A percentile compares a stretch with the other conserved stretches of the same genome.
These are phyloP conservation scores for Amauroascus niger DNA, from an alignment of 2,329 filamentous ascomycete species.

Conservation along the genomic window DNA sequence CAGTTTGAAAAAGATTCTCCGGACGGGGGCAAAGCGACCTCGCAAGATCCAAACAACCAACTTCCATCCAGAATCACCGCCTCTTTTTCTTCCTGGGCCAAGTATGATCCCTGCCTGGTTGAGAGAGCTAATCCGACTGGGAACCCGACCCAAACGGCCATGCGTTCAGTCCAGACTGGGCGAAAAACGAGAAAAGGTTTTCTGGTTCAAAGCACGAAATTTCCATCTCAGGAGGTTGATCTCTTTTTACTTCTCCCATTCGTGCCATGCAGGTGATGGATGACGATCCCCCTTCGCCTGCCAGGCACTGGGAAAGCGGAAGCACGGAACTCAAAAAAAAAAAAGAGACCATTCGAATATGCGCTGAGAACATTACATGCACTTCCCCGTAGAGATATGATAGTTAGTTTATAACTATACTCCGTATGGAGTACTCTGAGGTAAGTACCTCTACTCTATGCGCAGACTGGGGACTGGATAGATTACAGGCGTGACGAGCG, in stretches of 20 bases:
- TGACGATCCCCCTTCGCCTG: constrained; percentile 6
- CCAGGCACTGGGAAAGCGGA: constrained; percentile 3
- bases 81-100: neutral
- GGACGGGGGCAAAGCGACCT: too few relatives aligned
- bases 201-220: neutral
- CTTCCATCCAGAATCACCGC: neutral
- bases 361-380: too few relatives aligned
- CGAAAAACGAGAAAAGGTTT: neutral
- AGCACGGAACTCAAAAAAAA: neutral
- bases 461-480: too few relatives aligned
- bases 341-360: too few relatives aligned
- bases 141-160: neutral
- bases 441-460: too few relatives aligned
- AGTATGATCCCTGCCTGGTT: neutral
- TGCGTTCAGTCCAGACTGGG: neutral
- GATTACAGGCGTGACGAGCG: neutral
- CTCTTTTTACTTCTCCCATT: too few relatives aligned
- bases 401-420: too few relatives aligned
- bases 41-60: neutral
- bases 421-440: too few relatives aligned
- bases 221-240: neutral
- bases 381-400: too few relatives aligned
- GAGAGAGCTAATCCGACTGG: neutral
- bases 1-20: too few relatives aligned
- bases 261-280: neutral